phyloP scores from a whole-genome alignment of 371 early-diverging fungal species.

The Circinella umbellata region DNA sequence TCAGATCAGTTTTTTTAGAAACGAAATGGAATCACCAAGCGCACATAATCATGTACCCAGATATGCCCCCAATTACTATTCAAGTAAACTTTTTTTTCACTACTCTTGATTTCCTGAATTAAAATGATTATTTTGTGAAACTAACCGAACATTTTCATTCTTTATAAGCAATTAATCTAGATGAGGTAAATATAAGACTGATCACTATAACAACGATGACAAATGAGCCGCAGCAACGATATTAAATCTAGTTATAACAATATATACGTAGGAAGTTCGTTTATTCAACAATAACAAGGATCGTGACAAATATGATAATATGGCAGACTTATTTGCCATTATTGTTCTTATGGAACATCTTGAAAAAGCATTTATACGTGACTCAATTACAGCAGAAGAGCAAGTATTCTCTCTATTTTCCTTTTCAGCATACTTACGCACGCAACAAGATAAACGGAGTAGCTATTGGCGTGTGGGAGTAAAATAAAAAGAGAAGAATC shows the following conservation, averaged over 20 bases:
- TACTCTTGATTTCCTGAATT: no score
- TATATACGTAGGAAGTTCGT: constrained; percentile 60
- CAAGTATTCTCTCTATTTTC: constrained; percentile 36
- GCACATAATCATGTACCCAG: constrained; percentile 30
- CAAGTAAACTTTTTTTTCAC: constrained; percentile 11
- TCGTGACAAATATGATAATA: constrained; percentile 88
- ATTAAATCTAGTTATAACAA: neutral
- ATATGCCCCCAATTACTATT: constrained; percentile 39
- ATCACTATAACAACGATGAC: neutral
- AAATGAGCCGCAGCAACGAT: neutral
- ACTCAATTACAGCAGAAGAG: constrained; percentile 83
- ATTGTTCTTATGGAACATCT: constrained; percentile 89
- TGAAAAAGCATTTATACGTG: constrained; percentile 93
- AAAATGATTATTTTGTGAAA: neutral
- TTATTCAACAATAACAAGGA: constrained; percentile 83
- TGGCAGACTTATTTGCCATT: constrained; percentile 93
- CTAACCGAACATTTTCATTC: neutral
- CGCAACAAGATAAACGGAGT: neutral
- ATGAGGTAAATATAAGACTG: constrained; percentile 36
- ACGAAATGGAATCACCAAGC: constrained; percentile 34
- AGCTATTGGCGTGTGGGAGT: no score
- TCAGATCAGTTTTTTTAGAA: neutral
- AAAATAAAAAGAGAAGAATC: no score
- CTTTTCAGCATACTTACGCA: neutral
- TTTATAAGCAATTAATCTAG: constrained; percentile 37